Evolutionary conservation across 1,284 basidiomycete species (phyloP), one percentile per base, ranked within the genome.

Genomic region (Stereum hirsutum): DNA sequence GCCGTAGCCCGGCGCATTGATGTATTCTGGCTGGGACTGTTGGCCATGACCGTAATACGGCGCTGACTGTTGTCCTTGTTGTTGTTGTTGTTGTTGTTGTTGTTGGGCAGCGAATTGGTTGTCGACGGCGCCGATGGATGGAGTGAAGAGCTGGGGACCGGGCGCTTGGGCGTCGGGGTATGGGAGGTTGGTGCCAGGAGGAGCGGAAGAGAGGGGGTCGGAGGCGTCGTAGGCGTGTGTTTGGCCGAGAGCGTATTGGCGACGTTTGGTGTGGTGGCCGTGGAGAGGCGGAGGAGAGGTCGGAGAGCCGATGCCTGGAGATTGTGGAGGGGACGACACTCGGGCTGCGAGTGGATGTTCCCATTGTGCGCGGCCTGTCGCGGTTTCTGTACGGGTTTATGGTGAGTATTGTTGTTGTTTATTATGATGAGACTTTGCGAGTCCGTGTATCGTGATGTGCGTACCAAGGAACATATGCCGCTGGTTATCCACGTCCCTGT

Each of bases 171-270:
- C n/a, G n/a, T n/a, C n/a, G n/a, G n/a, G n/a, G 11, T 19, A 19
- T 30, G 21, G 33, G 35, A 17, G 43, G 4, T 37, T 39, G 17
- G 39, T 41, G 50, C 69, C 66, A 45, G 56, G 61, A 12, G 61
- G 55, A 36, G 63, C 51, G 31, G 58, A 58, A 49, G 55, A 55
- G 45, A 65, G 62, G 28, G 75, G 72, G 21, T 60, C 56, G 38
- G 65, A 50, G 11, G 57, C 55, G 27, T 73, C 70, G 2, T 93
- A 93, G 2, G 78, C 84, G 56, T 92, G 86, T 2, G 88, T 89
- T 62, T 93, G 88, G 10, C 86, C 89, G 5, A 86, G 79, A 39
- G 92, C 91, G 63, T 95, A 95, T 62, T 93, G 89, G 41, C 91
- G 81, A 52, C 90, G 78, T 66, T 89, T 91, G 21, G 65, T 11